Evolutionary conservation across 2,329 filamentous ascomycete species (phyloP).

Genomic region (Arthroderma sp.): DNA sequence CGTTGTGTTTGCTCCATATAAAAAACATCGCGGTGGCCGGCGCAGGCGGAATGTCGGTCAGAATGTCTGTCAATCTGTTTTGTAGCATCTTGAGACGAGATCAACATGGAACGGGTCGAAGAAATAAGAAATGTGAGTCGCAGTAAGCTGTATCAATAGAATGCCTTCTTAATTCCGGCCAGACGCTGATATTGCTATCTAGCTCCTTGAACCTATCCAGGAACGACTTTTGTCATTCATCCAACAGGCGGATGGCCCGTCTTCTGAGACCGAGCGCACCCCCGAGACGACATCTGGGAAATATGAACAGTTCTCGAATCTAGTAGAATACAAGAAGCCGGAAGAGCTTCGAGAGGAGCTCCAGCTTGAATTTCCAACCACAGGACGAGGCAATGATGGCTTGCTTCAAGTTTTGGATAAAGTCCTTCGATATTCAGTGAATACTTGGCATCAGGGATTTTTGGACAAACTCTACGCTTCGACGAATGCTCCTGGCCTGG

Average conservation of each 20-base stretch:
- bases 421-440: constrained; percentile 75
- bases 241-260: constrained; percentile 25
- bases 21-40: no score
- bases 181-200: background rate
- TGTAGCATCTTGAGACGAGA: background rate
- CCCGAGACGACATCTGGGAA: constrained; percentile 46
- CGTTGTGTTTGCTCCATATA: no score
- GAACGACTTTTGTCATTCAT: constrained; percentile 34
- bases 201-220: constrained; percentile 30
- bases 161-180: background rate
- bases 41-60: no score
- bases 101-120: constrained; percentile 20
- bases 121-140: constrained; percentile 30
- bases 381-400: constrained; percentile 55
- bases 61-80: no score
- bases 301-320: constrained; percentile 39
- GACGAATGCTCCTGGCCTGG: constrained; percentile 74
- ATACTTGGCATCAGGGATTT: constrained; percentile 98
- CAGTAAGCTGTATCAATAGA: background rate
- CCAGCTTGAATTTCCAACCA: constrained; percentile 38
- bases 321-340: constrained; percentile 51
- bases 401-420: constrained; percentile 56
- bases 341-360: constrained; percentile 45
- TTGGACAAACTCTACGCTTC: constrained; percentile 89
- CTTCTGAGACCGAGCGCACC: constrained; percentile 28